Conservation (phyloP, 140 eudicot species). For the Oenanthe javanica region DNA sequence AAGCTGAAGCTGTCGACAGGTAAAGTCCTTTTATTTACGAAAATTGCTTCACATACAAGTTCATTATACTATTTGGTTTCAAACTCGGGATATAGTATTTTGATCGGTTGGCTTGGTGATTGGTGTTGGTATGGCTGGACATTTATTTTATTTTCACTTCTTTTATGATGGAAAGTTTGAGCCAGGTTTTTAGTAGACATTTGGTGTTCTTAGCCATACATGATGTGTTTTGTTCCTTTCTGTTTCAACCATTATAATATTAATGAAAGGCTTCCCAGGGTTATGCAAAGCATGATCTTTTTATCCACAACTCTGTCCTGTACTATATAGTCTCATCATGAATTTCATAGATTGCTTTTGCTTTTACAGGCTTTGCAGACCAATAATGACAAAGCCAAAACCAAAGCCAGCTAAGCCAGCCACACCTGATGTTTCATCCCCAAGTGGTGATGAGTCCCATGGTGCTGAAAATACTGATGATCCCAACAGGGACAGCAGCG, state of each 20-base stretch:
- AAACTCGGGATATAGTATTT: not conserved
- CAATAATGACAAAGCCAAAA: constrained; percentile 73
- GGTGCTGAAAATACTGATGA: not conserved
- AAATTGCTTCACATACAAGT: not conserved
- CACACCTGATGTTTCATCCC: constrained; percentile 42
- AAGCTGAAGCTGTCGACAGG: constrained; percentile 78
- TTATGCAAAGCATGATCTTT: not conserved
- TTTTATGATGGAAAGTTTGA: not conserved
- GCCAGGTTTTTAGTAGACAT: not conserved
- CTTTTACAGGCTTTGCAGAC: constrained; percentile 64
- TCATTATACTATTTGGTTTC: not conserved
- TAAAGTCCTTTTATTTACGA: constrained; percentile 12
- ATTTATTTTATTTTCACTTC: not conserved
- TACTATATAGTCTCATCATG: not conserved
- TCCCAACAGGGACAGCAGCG: not conserved
- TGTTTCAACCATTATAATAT: not conserved
- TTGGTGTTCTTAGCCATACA: not conserved
- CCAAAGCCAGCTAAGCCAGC: constrained; percentile 85
- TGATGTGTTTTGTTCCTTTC: not conserved
- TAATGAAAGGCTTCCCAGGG: not conserved
- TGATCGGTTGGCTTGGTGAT: not conserved
- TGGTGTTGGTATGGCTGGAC: not conserved
- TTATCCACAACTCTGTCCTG: not conserved
- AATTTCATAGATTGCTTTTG: not conserved
- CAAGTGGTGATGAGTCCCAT: constrained; percentile 9